A percentile compares a stretch with the other conserved stretches of the same genome.
Conservation (phyloP, 164 flowering plant genomes). For the Warburgia ugandensis region DNA sequence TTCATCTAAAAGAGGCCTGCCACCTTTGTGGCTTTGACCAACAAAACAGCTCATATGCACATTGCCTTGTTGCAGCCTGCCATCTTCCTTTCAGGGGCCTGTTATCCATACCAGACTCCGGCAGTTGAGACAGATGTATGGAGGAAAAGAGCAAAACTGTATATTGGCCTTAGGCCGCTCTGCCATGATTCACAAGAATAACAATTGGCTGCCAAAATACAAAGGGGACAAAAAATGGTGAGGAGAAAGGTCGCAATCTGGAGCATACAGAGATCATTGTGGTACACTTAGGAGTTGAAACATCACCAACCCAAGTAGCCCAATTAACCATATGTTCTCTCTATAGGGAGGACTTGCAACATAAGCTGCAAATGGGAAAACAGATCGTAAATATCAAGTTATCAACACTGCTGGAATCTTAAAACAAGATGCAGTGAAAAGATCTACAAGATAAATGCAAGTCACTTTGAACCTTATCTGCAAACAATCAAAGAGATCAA, state of each 20-base stretch:
- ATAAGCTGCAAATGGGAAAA: constrained; percentile 22
- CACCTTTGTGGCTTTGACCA: constrained; percentile 54
- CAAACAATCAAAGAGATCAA: too few relatives aligned
- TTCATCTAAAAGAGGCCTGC: constrained; percentile 30
- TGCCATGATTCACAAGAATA: background rate
- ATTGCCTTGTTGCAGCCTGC: constrained; percentile 1
- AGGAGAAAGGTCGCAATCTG: too few relatives aligned
- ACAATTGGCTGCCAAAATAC: background rate
- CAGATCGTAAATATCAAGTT: background rate
- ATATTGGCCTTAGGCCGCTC: constrained; percentile 4
- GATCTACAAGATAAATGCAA: too few relatives aligned
- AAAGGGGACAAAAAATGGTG: too few relatives aligned
- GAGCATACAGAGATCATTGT: background rate
- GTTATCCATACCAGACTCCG: constrained; percentile 8
- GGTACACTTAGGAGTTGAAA: constrained; percentile 19
- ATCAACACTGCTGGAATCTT: background rate
- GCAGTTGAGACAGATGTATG: background rate
- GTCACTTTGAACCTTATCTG: too few relatives aligned
- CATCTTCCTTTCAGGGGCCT: constrained; percentile 5
- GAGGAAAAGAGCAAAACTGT: constrained; percentile 17
- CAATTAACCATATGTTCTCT: constrained; percentile 19
- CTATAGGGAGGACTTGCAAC: constrained; percentile 11
- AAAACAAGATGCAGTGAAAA: too few relatives aligned
- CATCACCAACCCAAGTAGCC: constrained; percentile 14
- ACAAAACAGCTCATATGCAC: constrained; percentile 20